Evolutionary conservation across 495 filamentous ascomycete species (phyloP), one percentile per base, ranked within the genome.

Genomic region (Neurospora sp.): DNA sequence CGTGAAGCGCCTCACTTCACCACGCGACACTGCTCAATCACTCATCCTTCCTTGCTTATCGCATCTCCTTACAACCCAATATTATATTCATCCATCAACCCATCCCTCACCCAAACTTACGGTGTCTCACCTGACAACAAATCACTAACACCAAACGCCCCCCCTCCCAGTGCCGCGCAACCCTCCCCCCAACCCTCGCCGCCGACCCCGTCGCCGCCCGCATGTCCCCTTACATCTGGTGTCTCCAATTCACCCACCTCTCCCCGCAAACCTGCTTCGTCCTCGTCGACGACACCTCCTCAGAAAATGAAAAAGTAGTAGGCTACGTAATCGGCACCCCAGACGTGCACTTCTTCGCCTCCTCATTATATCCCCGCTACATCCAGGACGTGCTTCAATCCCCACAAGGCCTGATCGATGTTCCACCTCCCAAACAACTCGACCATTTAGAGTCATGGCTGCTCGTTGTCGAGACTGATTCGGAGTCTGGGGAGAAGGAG

Each of bases 211-310:
- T 41, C 38, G 80, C 76, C 41, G 44, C 72, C 61, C 65, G 74
- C 53, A 74, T 83, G 44, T 76, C 82, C 7, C 83, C 83, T 18
- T 84, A 84, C 76, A 73, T 84, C 76, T 84, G 83, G 83, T 83
- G 81, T 16, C 81, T 84, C 53, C 83, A 77, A 8, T 84, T 82
- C 77, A 84, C 81, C 37, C 76, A 78, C 70, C 80, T 84, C 71
- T 79, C 71, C 48, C 83, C 83, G 1, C 22, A 53, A 1, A 75
- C 75, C 72, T 81, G 80, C 77, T 79, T 82, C 74, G 78, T 85
- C 8, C 78, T 85, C 5, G 82, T 83, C 77, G 81, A 82, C 73
- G 83, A 82, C 41, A 40, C 72, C 20, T 59, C 48, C 10, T 7
- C 35, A 37, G 14, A 59, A 59, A 5, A 59, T 4, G 48, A 14